Conservation (phyloP, 768 basidiomycete genomes). For the Russula vinacea region DNA sequence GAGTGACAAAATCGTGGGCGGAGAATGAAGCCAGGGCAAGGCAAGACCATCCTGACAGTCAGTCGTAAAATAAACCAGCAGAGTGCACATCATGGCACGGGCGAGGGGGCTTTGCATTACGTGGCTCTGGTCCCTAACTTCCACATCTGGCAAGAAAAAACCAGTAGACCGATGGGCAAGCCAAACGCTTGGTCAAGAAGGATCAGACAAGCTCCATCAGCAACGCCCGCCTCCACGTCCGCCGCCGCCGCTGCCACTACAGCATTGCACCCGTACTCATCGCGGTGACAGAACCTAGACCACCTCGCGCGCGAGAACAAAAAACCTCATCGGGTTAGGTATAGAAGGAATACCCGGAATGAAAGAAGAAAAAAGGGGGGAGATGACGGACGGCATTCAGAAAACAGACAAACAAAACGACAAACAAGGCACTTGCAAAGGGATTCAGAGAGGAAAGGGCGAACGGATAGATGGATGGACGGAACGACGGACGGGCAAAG, state of each 20-base stretch:
- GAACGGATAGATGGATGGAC: background rate
- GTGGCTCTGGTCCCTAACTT: slow-evolving; percentile 18
- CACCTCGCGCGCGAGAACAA: background rate
- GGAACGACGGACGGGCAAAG: slow-evolving; percentile 4
- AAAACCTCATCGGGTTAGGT: background rate
- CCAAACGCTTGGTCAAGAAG: background rate
- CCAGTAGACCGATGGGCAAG: slow-evolving; percentile 9
- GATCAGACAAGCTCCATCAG: slow-evolving; percentile 15
- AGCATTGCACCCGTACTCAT: background rate
- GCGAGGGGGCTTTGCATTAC: background rate
- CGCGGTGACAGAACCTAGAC: background rate
- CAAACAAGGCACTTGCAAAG: slow-evolving; percentile 1
- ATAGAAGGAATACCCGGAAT: slow-evolving; percentile 7
- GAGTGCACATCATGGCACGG: background rate
- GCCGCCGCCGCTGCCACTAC: slow-evolving; percentile 7
- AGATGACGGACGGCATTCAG: background rate
- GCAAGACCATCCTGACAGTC: background rate
- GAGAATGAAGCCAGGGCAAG: slow-evolving; percentile 4
- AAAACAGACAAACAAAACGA: background rate
- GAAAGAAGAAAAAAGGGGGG: slow-evolving; percentile 3
- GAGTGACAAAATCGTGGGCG: slow-evolving; percentile 5
- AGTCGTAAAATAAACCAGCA: background rate
- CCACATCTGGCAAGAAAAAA: slow-evolving; percentile 20
- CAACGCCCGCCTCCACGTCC: background rate
- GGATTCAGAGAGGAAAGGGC: background rate